Evolutionary conservation across 805 yeast species (phyloP), one percentile per base, ranked within the genome.

Genomic region (Saturnispora bothae): DNA sequence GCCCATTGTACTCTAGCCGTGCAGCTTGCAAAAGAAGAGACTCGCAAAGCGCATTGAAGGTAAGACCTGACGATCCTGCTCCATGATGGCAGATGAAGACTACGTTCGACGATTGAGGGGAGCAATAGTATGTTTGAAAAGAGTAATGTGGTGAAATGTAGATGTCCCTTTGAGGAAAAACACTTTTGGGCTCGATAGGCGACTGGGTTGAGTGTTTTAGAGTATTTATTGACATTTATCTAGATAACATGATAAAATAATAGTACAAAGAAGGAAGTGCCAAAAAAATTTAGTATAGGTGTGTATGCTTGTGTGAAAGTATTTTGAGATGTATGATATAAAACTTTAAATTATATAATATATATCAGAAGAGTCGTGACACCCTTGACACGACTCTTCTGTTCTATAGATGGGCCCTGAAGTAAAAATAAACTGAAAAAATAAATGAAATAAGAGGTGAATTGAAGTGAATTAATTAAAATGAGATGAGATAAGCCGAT

Each of bases 81-180:
- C 99, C 99, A 57, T 92, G 99, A 46, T 84, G 92, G 47, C 78
- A 76, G 2, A 92, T 60, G 48, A 83, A 76, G 1, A 85, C 49
- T 0, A n/a, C 27, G 4, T 29, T 34, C 6, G 35, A n/a, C 8
- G 36, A 8, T 4, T 30, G 19, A 0, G 94, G 88, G 1, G 73
- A 64, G 7, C 63, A 62, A 47, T 66, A 82, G 53, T 76, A 83
- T 0, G 76, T 70, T 42, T 77, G 71, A 51, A 76, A 72, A 5
- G 41, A 33, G 28, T 59, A 56, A 0, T 60, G 15, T 0, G 42
- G 38, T 5, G 48, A 10, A 9, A 22, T 34, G 38, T 47, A 43
- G 28, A 49, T 14, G 18, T 57, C 58, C 25, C 56, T 53, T 42
- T 43, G 65, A 4, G 57, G 60, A 12, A 33, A 23, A 38, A 43